Conservation (phyloP, 2,329 filamentous ascomycete species). For the Colletotrichum chlorophyti region DNA sequence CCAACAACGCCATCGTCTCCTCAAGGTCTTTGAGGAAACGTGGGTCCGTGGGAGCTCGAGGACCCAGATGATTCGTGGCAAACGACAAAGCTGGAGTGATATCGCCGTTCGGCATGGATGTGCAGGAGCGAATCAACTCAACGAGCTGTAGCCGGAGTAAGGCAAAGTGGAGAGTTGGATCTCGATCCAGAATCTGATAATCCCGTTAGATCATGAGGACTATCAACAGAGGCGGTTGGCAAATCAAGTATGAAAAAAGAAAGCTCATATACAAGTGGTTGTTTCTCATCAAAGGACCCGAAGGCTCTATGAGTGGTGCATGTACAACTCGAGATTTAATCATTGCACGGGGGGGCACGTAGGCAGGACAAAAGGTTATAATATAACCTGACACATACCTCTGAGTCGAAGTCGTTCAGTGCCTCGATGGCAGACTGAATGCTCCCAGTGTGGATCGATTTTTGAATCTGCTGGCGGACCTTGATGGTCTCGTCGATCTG, state of each 20-base stretch:
- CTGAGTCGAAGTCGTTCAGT: constrained; percentile 87
- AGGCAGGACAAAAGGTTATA: constrained; percentile 13
- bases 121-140: constrained; percentile 86
- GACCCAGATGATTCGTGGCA: constrained; percentile 85
- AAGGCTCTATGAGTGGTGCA: constrained; percentile 99
- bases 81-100: constrained; percentile 84
- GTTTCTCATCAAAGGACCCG: constrained; percentile 88
- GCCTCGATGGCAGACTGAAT: constrained; percentile 86
- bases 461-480: constrained; percentile 81
- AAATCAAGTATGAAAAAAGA: constrained; percentile 12
- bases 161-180: constrained; percentile 86
- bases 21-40: constrained; percentile 88
- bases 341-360: constrained; percentile 68
- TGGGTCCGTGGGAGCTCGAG: constrained; percentile 81
- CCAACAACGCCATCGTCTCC: constrained; percentile 88
- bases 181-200: constrained; percentile 82
- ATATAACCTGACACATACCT: constrained; percentile 70
- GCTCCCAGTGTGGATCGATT: constrained; percentile 83
- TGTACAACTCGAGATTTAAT: constrained; percentile 93
- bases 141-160: constrained; percentile 90
- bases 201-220: constrained; percentile 34
- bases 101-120: constrained; percentile 69
- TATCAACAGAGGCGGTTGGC: background rate
- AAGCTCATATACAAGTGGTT: constrained; percentile 62
- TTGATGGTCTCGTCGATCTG: constrained; percentile 77